Evolutionary conservation across 2,329 filamentous ascomycete species (phyloP).

Genomic region (Byssothecium circinans): DNA sequence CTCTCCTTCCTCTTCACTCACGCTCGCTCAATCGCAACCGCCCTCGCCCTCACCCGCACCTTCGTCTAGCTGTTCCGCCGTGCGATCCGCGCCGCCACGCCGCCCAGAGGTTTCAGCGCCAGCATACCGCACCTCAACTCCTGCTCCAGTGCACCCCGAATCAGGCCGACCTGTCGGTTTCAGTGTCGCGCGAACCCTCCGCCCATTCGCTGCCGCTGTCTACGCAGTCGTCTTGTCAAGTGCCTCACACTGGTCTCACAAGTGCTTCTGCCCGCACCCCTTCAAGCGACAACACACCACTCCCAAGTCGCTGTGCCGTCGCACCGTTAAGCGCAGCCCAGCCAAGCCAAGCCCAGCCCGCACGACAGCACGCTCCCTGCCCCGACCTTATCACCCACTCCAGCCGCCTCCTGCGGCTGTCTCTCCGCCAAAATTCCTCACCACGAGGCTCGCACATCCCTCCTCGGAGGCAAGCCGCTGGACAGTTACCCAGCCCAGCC

Average conservation of each 20-base stretch:
- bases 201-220: slow-evolving; percentile 13
- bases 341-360: slow-evolving; percentile 13
- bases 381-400: slow-evolving; percentile 22
- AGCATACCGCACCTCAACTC: slow-evolving; percentile 18
- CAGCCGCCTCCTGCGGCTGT: slow-evolving; percentile 43
- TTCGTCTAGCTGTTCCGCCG: slow-evolving; percentile 22
- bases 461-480: slow-evolving; percentile 60
- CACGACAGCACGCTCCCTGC: slow-evolving; percentile 10
- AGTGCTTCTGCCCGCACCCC: slow-evolving; percentile 22
- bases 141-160: slow-evolving; percentile 8
- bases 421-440: slow-evolving; percentile 55
- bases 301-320: too few relatives aligned
- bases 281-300: slow-evolving; percentile 13
- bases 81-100: slow-evolving; percentile 25
- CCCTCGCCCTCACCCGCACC: not conserved
- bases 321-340: slow-evolving; percentile 14
- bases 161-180: slow-evolving; percentile 16
- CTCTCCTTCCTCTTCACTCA: not conserved
- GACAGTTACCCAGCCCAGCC: slow-evolving; percentile 52
- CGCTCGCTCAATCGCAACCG: not conserved
- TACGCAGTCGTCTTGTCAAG: slow-evolving; percentile 1
- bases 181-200: slow-evolving; percentile 12
- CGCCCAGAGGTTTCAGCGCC: slow-evolving; percentile 25
- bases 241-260: slow-evolving; percentile 38
- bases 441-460: slow-evolving; percentile 60